These are phyloP conservation scores for Akanthomyces uredinophilus DNA, from an alignment of 2,329 filamentous ascomycete genomes.

Conservation along the genomic window DNA sequence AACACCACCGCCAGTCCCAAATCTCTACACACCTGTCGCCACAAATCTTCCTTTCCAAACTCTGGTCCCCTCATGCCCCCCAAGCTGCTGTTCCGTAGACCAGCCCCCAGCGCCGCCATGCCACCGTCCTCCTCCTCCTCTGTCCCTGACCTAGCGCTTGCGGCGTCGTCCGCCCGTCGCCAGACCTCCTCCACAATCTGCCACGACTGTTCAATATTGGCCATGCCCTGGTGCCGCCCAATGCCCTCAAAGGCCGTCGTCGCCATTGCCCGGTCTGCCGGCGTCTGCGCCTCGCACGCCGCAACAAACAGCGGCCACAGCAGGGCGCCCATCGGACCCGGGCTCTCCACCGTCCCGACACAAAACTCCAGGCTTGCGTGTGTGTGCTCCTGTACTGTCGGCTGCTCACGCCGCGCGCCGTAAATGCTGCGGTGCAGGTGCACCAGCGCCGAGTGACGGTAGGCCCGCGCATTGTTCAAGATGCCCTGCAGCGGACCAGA, in stretches of 20 bases:
- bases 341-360: constrained; percentile 47
- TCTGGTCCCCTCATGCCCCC: neutral
- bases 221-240: constrained; percentile 57
- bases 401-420: constrained; percentile 40
- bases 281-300: constrained; percentile 51
- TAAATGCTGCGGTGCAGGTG: constrained; percentile 54
- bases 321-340: constrained; percentile 58
- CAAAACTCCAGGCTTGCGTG: constrained; percentile 49
- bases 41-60: constrained; percentile 35
- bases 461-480: constrained; percentile 55
- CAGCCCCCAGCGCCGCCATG: neutral
- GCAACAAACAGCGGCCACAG: constrained; percentile 62
- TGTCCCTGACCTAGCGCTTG: neutral
- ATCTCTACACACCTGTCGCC: constrained; percentile 53
- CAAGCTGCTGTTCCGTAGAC: neutral
- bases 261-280: constrained; percentile 47
- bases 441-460: constrained; percentile 53
- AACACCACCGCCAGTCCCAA: constrained; percentile 57
- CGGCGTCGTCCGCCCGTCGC: constrained; percentile 42
- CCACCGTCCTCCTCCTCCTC: constrained; percentile 16
- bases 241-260: constrained; percentile 47
- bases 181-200: constrained; percentile 58
- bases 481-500: constrained; percentile 45
- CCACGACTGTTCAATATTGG: constrained; percentile 58
- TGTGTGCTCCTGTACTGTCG: constrained; percentile 49